Percentiles rank a stretch among this genome's conserved stretches.
Evolutionary conservation across 176 grass and related monocot genomes (phyloP).

Genomic region (Juncus effusus): DNA sequence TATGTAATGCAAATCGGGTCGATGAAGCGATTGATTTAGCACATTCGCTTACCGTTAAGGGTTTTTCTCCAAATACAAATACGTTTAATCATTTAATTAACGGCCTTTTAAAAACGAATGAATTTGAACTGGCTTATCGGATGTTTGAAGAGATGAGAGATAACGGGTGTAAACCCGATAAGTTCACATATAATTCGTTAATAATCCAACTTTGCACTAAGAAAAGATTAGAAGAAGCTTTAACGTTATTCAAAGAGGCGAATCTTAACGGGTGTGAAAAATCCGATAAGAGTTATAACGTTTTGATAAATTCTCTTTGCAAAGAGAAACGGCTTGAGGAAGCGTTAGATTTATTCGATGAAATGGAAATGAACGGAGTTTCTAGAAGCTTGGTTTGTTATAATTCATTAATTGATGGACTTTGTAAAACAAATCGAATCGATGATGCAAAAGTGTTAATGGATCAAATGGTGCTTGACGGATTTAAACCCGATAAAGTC

Average conservation of each 20-base stretch:
- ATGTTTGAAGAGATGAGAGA: constrained; percentile 92
- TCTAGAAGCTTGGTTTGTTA: constrained; percentile 67
- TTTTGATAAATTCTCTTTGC: constrained; percentile 73
- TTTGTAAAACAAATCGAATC: constrained; percentile 65
- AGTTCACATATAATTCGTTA: constrained; percentile 76
- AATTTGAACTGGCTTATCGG: constrained; percentile 59
- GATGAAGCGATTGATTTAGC: constrained; percentile 83
- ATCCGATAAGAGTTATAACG: constrained; percentile 72
- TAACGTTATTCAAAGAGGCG: constrained; percentile 88
- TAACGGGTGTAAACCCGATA: constrained; percentile 68
- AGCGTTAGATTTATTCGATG: constrained; percentile 73
- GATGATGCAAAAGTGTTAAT: constrained; percentile 71
- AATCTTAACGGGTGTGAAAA: constrained; percentile 52
- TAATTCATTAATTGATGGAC: constrained; percentile 67
- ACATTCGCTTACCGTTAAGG: constrained; percentile 48
- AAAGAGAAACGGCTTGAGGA: constrained; percentile 86
- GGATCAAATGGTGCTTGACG: constrained; percentile 64
- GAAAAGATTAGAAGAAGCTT: constrained; percentile 57
- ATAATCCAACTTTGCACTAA: constrained; percentile 66
- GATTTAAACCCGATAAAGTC: constrained; percentile 70
- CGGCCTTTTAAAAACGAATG: constrained; percentile 62
- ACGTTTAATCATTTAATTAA: constrained; percentile 86
- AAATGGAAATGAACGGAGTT: constrained; percentile 83
- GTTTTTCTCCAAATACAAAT: constrained; percentile 70
- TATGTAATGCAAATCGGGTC: constrained; percentile 62